phyloP scores from a whole-genome alignment of 1,284 basidiomycete genomes.

The Austroboletus sp. region DNA sequence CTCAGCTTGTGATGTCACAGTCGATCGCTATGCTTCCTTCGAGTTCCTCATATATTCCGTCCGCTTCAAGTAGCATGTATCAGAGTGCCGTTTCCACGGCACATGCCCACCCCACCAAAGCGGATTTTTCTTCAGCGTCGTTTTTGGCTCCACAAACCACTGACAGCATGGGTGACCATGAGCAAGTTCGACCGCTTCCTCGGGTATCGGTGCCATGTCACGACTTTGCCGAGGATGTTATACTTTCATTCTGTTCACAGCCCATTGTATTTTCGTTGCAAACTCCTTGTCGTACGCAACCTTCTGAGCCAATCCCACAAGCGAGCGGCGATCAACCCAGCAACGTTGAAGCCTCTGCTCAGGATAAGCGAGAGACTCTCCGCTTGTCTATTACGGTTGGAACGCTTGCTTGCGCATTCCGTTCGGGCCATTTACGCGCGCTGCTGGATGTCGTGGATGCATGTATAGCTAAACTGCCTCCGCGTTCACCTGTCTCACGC shows the following conservation, averaged over 20 bases:
- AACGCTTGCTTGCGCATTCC: slow-evolving; percentile 46
- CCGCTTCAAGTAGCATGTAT: slow-evolving; percentile 58
- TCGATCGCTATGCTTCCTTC: slow-evolving; percentile 57
- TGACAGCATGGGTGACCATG: not conserved
- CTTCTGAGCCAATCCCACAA: slow-evolving; percentile 5
- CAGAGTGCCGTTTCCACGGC: slow-evolving; percentile 61
- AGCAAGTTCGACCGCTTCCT: slow-evolving; percentile 4
- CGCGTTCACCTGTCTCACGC: slow-evolving; percentile 12
- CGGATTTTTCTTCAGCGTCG: not conserved
- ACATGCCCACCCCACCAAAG: slow-evolving; percentile 9
- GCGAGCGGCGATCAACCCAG: not conserved
- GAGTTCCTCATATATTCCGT: slow-evolving; percentile 39
- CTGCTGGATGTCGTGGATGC: slow-evolving; percentile 39
- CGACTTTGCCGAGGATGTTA: slow-evolving; percentile 35
- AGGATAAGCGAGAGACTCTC: slow-evolving; percentile 17
- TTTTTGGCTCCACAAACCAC: not conserved
- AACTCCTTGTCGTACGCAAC: slow-evolving; percentile 29
- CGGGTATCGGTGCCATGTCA: slow-evolving; percentile 10
- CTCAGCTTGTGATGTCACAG: slow-evolving; percentile 64
- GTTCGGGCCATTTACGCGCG: slow-evolving; percentile 47
- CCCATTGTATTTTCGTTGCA: slow-evolving; percentile 50
- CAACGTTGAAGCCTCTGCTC: slow-evolving; percentile 5
- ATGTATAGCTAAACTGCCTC: slow-evolving; percentile 32
- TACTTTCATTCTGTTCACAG: slow-evolving; percentile 54
- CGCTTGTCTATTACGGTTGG: slow-evolving; percentile 42